Conservation (phyloP, 192 early-diverging fungal genomes). For the Coemansia sp. region DNA sequence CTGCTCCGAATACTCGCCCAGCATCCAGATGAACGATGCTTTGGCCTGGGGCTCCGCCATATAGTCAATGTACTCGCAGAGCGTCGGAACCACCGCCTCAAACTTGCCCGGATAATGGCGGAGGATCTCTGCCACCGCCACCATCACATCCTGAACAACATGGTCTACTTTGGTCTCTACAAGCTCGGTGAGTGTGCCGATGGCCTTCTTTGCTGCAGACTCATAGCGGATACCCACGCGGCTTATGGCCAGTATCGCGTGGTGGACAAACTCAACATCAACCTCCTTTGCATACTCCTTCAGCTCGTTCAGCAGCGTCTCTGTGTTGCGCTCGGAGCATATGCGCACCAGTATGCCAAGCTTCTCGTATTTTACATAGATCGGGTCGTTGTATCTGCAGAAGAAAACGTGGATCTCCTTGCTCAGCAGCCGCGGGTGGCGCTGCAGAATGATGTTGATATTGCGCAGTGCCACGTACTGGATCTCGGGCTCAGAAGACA, state of each 20-base stretch:
- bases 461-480: conserved; percentile 97
- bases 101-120: conserved; percentile 90
- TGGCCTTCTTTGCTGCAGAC: conserved; percentile 79
- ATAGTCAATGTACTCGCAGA: conserved; percentile 89
- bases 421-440: conserved; percentile 77
- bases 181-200: conserved; percentile 86
- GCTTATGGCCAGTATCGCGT: conserved; percentile 86
- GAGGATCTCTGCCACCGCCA: conserved; percentile 94
- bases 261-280: conserved; percentile 94
- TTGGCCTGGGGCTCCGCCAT: conserved; percentile 91
- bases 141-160: conserved; percentile 88
- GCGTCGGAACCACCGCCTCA: conserved; percentile 77
- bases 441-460: conserved; percentile 93
- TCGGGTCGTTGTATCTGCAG: conserved; percentile 98
- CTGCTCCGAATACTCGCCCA: conserved; percentile 93
- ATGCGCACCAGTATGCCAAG: conserved; percentile 91
- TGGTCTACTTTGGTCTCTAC: conserved; percentile 87
- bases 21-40: conserved; percentile 90
- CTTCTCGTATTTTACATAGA: conserved; percentile 96
- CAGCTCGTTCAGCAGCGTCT: conserved; percentile 90
- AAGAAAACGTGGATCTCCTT: conserved; percentile 97
- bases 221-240: conserved; percentile 91
- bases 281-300: conserved; percentile 98
- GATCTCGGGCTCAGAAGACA: conserved; percentile 88
- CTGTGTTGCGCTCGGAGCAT: conserved; percentile 81